These are phyloP conservation scores for Ophioceras dolichostomum DNA, from an alignment of 2,329 filamentous ascomycete species.

Conservation along the genomic window DNA sequence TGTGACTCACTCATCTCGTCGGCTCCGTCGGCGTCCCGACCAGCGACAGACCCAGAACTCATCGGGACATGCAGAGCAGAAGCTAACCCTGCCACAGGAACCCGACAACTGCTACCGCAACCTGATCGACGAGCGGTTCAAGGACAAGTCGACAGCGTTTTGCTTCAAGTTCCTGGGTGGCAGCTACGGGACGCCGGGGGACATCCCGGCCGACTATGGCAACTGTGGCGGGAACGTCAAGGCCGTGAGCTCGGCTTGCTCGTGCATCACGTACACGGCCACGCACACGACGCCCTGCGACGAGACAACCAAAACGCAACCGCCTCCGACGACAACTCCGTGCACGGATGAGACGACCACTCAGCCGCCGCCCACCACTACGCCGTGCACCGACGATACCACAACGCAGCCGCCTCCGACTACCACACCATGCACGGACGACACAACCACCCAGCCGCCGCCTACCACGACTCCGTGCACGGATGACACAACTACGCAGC, in stretches of 20 bases:
- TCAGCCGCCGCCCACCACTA: neutral
- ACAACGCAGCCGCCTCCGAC: neutral
- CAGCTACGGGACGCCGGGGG: neutral
- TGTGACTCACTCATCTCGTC: too few relatives aligned
- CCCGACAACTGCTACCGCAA: conserved; percentile 6
- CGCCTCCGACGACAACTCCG: neutral
- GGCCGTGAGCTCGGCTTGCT: conserved; percentile 15
- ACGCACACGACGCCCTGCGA: neutral
- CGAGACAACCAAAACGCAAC: neutral
- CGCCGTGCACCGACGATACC: too few relatives aligned
- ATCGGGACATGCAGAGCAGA: too few relatives aligned
- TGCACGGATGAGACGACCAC: neutral
- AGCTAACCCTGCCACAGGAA: neutral
- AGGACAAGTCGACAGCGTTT: neutral
- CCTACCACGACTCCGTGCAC: neutral
- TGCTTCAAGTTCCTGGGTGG: conserved; percentile 2
- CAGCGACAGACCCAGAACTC: too few relatives aligned
- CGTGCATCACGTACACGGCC: conserved; percentile 1
- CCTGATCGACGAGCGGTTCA: conserved; percentile 2
- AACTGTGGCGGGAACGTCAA: conserved; percentile 10
- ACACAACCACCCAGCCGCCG: too few relatives aligned
- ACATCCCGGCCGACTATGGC: conserved; percentile 1
- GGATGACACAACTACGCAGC: too few relatives aligned
- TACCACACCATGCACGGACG: neutral
- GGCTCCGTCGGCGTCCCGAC: too few relatives aligned